Percentiles rank a stretch among this genome's conserved stretches.
These are phyloP conservation scores for Candida sp. DNA, from an alignment of 1,139 yeast genomes.

Conservation along the genomic window DNA sequence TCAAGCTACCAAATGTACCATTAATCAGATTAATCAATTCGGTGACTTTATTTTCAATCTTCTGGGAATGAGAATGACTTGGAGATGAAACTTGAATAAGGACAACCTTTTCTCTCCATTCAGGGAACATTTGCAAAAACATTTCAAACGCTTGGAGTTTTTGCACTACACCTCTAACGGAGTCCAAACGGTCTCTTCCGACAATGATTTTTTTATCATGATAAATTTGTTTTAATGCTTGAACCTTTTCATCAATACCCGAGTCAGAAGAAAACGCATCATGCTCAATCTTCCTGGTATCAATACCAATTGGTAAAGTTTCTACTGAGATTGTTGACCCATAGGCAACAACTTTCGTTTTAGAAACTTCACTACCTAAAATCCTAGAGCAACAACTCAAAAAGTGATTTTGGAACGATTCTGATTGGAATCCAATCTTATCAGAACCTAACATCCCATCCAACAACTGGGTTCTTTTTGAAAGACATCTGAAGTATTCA, in stretches of 20 bases:
- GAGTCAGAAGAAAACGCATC: slow-evolving; percentile 43
- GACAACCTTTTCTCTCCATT: slow-evolving; percentile 85
- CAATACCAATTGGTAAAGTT: slow-evolving; percentile 85
- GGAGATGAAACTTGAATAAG: slow-evolving; percentile 92
- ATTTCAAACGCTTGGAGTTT: slow-evolving; percentile 78
- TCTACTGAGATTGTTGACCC: slow-evolving; percentile 74
- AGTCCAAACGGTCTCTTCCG: slow-evolving; percentile 79
- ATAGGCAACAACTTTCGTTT: slow-evolving; percentile 63
- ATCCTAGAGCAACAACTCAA: slow-evolving; percentile 84
- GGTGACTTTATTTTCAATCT: slow-evolving; percentile 73
- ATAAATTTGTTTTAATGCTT: slow-evolving; percentile 62
- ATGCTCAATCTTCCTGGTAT: slow-evolving; percentile 58
- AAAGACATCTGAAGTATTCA: slow-evolving; percentile 88
- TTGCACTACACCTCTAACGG: slow-evolving; percentile 81
- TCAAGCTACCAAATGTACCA: slow-evolving; percentile 75
- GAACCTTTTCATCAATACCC: slow-evolving; percentile 33
- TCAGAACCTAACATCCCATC: slow-evolving; percentile 94
- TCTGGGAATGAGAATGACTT: slow-evolving; percentile 52
- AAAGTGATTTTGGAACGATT: slow-evolving; percentile 86
- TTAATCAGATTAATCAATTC: slow-evolving; percentile 80
- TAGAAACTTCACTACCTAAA: slow-evolving; percentile 64
- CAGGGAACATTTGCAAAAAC: slow-evolving; percentile 86
- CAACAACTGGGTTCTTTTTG: slow-evolving; percentile 75
- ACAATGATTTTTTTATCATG: slow-evolving; percentile 73
- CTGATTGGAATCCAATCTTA: slow-evolving; percentile 81